Percentiles rank a stretch among this genome's conserved stretches.
Evolutionary conservation across 176 grass and related monocot species (phyloP).

Genomic region (Metroxylon sagu): DNA sequence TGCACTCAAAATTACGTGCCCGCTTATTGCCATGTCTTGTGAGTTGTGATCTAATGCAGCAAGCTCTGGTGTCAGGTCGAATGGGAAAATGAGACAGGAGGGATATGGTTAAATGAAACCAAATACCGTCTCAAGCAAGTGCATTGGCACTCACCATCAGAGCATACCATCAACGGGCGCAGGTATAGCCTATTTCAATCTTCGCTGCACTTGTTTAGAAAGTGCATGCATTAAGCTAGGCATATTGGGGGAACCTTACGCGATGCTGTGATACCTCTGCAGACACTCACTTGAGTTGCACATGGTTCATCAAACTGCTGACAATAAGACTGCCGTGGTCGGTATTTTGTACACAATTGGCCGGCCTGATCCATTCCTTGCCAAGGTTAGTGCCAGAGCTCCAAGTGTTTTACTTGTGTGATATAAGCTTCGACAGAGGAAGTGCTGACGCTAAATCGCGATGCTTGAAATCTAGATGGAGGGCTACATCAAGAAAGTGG

Average conservation of each 20-base stretch:
- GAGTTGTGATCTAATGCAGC: too few species aligned
- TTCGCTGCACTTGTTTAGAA: too few species aligned
- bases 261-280: not conserved
- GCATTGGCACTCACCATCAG: constrained; percentile 81
- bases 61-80: constrained; percentile 16
- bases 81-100: constrained; percentile 40
- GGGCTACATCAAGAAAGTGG: too few species aligned
- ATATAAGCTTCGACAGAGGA: not conserved
- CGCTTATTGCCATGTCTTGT: too few species aligned
- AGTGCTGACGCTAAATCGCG: not conserved
- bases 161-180: constrained; percentile 52
- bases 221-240: too few species aligned
- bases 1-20: too few species aligned
- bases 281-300: constrained; percentile 65
- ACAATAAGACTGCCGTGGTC: constrained; percentile 36
- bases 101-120: constrained; percentile 41
- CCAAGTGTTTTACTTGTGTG: not conserved
- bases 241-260: too few species aligned
- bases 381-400: constrained; percentile 5
- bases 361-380: constrained; percentile 30
- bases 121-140: constrained; percentile 39
- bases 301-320: constrained; percentile 48
- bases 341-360: constrained; percentile 48
- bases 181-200: constrained; percentile 9
- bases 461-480: constrained; percentile 33